These are phyloP conservation scores for Pichia paraexigua DNA, from an alignment of 805 yeast species.

Conservation along the genomic window DNA sequence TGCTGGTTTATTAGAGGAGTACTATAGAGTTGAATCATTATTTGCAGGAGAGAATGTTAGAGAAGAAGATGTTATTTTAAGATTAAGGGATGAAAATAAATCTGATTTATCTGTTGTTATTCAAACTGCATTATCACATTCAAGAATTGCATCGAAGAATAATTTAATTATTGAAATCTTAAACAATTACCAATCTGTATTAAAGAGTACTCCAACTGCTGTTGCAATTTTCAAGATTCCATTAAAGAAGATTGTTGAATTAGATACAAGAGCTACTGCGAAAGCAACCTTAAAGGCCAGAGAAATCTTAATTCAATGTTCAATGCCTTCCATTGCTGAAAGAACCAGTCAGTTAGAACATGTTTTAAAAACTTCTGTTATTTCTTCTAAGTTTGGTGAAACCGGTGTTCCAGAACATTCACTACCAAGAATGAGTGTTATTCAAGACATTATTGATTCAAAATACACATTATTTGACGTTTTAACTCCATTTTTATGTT, in stretches of 20 bases:
- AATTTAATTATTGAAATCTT: conserved; percentile 80
- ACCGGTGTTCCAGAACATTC: conserved; percentile 61
- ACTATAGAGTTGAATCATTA: conserved; percentile 67
- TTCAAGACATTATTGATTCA: conserved; percentile 91
- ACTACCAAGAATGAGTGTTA: conserved; percentile 70
- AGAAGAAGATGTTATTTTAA: conserved; percentile 84
- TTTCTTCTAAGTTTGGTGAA: conserved; percentile 84
- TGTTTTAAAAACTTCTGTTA: conserved; percentile 84
- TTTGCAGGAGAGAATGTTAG: conserved; percentile 71
- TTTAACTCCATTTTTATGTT: conserved; percentile 79
- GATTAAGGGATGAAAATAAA: conserved; percentile 81
- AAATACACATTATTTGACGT: conserved; percentile 96
- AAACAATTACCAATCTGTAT: conserved; percentile 69
- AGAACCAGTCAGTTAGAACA: conserved; percentile 97
- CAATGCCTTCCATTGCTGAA: conserved; percentile 92
- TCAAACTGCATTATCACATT: conserved; percentile 71
- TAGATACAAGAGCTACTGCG: conserved; percentile 84
- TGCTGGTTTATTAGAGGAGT: conserved; percentile 60
- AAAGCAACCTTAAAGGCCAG: conserved; percentile 93
- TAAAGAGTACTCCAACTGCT: conserved; percentile 63
- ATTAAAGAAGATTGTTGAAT: conserved; percentile 72
- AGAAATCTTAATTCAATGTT: conserved; percentile 93
- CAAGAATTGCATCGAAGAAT: conserved; percentile 89
- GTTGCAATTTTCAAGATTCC: conserved; percentile 60
- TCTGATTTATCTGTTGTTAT: conserved; percentile 69